A percentile compares a stretch with the other conserved stretches of the same genome.
These are phyloP conservation scores for Fraxinus excelsior DNA, from an alignment of 257 asterid species.

Conservation along the genomic window DNA sequence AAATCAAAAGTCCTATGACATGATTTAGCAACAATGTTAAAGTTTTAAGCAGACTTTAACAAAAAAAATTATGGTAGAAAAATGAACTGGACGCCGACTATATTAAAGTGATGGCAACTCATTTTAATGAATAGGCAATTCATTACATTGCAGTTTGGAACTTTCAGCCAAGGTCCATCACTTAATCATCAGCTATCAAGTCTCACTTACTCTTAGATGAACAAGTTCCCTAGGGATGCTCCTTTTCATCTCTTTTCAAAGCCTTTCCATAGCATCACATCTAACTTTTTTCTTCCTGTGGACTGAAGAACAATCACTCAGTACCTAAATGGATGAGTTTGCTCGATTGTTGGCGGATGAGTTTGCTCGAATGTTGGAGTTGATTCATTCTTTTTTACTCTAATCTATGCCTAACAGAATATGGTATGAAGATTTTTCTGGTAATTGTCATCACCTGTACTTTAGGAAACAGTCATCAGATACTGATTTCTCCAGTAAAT, in stretches of 20 bases:
- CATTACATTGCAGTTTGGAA: too few relatives aligned
- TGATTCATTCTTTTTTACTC: neutral
- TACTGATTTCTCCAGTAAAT: neutral
- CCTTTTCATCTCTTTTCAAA: neutral
- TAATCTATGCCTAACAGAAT: neutral
- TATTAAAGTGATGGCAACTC: neutral
- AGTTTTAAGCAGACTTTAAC: neutral
- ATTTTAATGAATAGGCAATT: too few relatives aligned
- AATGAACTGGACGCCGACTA: neutral
- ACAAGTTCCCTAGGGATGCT: neutral
- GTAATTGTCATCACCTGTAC: neutral
- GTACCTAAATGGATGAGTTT: neutral
- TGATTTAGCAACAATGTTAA: slow-evolving; percentile 10
- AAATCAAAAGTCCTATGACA: slow-evolving; percentile 13
- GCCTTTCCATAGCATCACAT: neutral
- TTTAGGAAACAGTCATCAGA: neutral
- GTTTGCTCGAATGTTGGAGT: neutral
- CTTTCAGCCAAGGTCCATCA: neutral
- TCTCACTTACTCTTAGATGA: neutral
- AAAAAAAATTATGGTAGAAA: neutral
- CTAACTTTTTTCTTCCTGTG: neutral
- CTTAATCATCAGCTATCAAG: neutral
- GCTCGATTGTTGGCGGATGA: neutral
- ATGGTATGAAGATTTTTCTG: neutral
- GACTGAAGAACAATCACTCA: neutral